Evolutionary conservation across 345 rosid species (phyloP).

Genomic region (rapeseed (Brassica napus)): Da-Ae NC_063447.1:51609001-51609500

Average conservation of each 20-base stretch:
- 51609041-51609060: constrained; percentile 93
- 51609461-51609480: constrained; percentile 90
- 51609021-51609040: constrained; percentile 92
- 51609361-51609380: constrained; percentile 6
- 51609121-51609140: constrained; percentile 95
- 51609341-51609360: constrained; percentile 1
- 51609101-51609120: constrained; percentile 97
- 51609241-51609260: constrained; percentile 99
- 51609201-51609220: constrained; percentile 55
- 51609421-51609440: constrained; percentile 61
- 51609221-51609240: constrained; percentile 93
- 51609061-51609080: constrained; percentile 97
- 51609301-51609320: constrained; percentile 86
- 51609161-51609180: constrained; percentile 3
- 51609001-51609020: constrained; percentile 92
- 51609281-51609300: constrained; percentile 97
- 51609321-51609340: constrained; percentile 50
- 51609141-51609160: constrained; percentile 22
- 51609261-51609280: constrained; percentile 93
- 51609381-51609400: constrained; percentile 44
- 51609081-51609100: constrained; percentile 96
- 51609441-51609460: constrained; percentile 70
- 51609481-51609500: constrained; percentile 94
- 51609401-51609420: constrained; percentile 50
- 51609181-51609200: constrained; percentile 18